Conservation (phyloP, 164 flowering plant genomes). For the Kingdonia uniflora region DNA sequence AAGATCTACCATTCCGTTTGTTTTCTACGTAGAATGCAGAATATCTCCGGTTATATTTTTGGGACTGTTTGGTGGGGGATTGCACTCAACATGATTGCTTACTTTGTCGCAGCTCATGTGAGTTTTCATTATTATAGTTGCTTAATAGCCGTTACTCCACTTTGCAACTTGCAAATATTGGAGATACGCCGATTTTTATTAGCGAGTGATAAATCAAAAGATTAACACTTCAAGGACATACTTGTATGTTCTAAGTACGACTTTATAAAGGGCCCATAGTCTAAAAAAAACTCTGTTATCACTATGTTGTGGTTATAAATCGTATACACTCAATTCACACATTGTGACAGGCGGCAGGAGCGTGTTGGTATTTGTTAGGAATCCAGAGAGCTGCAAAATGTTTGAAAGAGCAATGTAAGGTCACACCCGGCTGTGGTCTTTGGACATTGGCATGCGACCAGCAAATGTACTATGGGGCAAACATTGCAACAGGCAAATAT, state of each 20-base stretch:
- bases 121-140: too few relatives aligned
- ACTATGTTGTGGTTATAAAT: too few relatives aligned
- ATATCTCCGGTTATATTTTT: constrained; percentile 76
- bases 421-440: constrained; percentile 27
- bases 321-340: background rate
- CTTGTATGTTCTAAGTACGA: too few relatives aligned
- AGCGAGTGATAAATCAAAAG: too few relatives aligned
- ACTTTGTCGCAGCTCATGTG: constrained; percentile 87
- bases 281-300: too few relatives aligned
- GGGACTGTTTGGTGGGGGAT: constrained; percentile 98
- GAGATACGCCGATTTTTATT: too few relatives aligned
- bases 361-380: constrained; percentile 95
- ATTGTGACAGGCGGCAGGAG: constrained; percentile 81
- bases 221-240: too few relatives aligned
- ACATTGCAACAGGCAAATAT: constrained; percentile 23
- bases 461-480: constrained; percentile 64
- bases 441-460: constrained; percentile 49
- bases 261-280: too few relatives aligned
- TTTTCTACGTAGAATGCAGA: constrained; percentile 72
- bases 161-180: too few relatives aligned
- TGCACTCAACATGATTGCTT: constrained; percentile 83
- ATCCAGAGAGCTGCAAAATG: constrained; percentile 77
- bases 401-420: constrained; percentile 51
- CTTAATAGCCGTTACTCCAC: too few relatives aligned
- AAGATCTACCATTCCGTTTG: constrained; percentile 79